A percentile compares a stretch with the other conserved stretches of the same genome.
phyloP scores from a whole-genome alignment of 2,329 filamentous ascomycete genomes.

The Colletotrichum destructivum region DNA sequence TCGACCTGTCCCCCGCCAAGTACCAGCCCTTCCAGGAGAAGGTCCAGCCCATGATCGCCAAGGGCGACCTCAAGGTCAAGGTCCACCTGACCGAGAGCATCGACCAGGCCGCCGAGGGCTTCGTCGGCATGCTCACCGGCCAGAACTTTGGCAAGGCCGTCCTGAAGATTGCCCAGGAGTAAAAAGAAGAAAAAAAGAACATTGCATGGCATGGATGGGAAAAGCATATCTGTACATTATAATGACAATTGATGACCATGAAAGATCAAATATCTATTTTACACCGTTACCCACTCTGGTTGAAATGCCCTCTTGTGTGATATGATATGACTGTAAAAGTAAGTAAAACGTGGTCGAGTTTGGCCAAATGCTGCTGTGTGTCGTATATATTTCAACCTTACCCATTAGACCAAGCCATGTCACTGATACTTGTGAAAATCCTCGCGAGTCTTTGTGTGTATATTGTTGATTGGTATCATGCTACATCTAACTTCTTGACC shows the following conservation, averaged over 20 bases:
- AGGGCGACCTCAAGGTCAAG: slow-evolving; percentile 81
- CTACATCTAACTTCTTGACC: neutral
- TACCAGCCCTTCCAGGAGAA: slow-evolving; percentile 81
- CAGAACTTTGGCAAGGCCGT: slow-evolving; percentile 92
- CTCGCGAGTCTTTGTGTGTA: no score
- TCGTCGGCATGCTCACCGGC: slow-evolving; percentile 82
- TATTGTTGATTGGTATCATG: neutral
- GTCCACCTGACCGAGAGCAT: slow-evolving; percentile 81
- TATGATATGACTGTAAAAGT: no score
- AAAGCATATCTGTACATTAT: slow-evolving; percentile 30
- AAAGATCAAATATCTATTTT: neutral
- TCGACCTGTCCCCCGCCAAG: slow-evolving; percentile 79
- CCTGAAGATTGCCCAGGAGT: slow-evolving; percentile 67
- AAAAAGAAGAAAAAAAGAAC: neutral
- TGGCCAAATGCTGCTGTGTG: no score
- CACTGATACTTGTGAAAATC: no score
- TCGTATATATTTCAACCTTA: no score
- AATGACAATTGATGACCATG: slow-evolving; percentile 38
- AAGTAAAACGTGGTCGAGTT: no score
- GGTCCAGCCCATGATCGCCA: slow-evolving; percentile 81
- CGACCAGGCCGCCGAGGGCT: slow-evolving; percentile 81
- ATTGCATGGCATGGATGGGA: neutral
- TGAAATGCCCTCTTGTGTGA: no score
- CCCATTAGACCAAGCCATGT: no score
- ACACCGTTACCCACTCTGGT: no score